phyloP scores from a whole-genome alignment of 192 early-diverging fungal species.

The Entomortierella chlamydospora region DNA sequence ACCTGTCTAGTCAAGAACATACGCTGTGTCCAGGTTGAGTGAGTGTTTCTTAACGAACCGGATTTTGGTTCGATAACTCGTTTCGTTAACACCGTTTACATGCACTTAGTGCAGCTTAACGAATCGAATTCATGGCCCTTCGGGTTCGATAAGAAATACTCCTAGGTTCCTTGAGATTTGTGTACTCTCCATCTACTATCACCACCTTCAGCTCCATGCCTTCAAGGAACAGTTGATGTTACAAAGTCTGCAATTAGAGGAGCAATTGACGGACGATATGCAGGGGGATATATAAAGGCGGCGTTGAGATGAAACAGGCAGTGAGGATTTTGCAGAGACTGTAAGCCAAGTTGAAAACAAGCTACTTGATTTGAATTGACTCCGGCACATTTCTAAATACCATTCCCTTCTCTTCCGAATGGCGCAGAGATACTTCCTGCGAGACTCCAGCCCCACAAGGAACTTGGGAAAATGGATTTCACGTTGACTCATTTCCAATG shows the following conservation, averaged over 20 bases:
- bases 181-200: background rate
- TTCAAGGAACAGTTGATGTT: background rate
- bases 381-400: background rate
- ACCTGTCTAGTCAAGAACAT: background rate
- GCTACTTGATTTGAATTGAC: background rate
- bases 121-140: no score
- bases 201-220: background rate
- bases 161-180: background rate
- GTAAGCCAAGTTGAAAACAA: constrained; percentile 5
- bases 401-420: background rate
- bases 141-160: no score
- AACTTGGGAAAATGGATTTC: background rate
- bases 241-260: constrained; percentile 1
- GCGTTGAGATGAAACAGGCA: background rate
- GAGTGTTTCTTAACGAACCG: no score
- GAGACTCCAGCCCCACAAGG: background rate
- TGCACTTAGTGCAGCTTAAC: no score
- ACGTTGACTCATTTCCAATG: constrained; percentile 1
- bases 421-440: constrained; percentile 1
- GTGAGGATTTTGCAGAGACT: background rate
- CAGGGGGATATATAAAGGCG: background rate
- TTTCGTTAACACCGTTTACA: no score
- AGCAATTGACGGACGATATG: constrained; percentile 4
- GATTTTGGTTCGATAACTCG: no score
- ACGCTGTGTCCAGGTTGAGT: no score